phyloP scores from a whole-genome alignment of 345 rosid species.

The Lenwebbia sp. region DNA sequence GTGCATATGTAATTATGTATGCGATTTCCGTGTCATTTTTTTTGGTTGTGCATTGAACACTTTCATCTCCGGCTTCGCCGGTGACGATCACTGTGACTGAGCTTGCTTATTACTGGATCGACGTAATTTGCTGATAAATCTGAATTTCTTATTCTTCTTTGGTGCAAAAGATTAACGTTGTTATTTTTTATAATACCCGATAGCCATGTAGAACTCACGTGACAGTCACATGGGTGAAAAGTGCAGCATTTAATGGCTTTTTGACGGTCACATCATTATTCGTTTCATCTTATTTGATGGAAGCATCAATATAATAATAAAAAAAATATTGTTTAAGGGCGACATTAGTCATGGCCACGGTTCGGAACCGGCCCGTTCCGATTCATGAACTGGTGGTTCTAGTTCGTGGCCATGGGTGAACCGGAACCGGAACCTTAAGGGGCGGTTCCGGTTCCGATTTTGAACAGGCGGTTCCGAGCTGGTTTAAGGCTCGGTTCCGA shows the following conservation, averaged over 20 bases:
- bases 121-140: neutral
- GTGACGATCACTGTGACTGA: neutral
- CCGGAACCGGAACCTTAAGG: too few species aligned
- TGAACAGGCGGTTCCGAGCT: too few species aligned
- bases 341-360: too few species aligned
- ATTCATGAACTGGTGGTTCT: too few species aligned
- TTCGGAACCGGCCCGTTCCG: too few species aligned
- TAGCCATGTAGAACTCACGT: neutral
- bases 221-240: neutral
- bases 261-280: neutral
- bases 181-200: neutral
- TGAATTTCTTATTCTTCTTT: neutral
- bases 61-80: neutral
- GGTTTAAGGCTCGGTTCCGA: too few species aligned
- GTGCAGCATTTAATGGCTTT: neutral
- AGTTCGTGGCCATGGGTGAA: too few species aligned
- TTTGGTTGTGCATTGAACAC: neutral
- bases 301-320: neutral
- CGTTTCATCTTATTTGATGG: neutral
- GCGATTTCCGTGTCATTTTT: too few species aligned
- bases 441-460: too few species aligned
- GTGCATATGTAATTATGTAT: neutral
- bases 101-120: neutral
- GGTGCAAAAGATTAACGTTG: neutral
- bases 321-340: too few species aligned